These are phyloP conservation scores for Paramecium octaurelia DNA, from an alignment of 73 alveolate genomes.

Conservation along the genomic window DNA sequence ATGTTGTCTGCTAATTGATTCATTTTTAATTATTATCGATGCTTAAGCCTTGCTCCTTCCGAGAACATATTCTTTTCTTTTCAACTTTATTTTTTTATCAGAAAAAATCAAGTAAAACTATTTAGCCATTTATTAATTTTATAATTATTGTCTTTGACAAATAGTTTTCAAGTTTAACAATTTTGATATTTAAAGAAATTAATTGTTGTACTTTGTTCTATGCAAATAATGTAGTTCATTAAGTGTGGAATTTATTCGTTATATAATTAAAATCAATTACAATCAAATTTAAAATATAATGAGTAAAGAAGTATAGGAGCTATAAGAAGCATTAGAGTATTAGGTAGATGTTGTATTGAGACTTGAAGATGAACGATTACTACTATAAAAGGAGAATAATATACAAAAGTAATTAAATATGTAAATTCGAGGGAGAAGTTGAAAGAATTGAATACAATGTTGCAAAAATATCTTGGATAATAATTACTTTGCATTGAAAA, in stretches of 20 bases:
- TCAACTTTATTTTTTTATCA: background rate
- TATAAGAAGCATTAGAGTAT: conserved; percentile 59
- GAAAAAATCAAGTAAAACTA: background rate
- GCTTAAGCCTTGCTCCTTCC: conserved; percentile 16
- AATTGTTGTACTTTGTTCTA: background rate
- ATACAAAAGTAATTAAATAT: conserved; percentile 12
- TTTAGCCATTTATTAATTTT: conserved; percentile 24
- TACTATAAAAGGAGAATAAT: conserved; percentile 38
- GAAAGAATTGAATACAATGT: conserved; percentile 1
- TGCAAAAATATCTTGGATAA: background rate
- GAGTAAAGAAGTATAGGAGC: background rate
- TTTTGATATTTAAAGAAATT: background rate
- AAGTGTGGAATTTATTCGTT: background rate
- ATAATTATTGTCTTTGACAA: background rate
- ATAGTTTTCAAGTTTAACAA: background rate
- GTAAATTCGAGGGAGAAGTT: background rate
- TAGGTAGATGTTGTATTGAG: conserved; percentile 50
- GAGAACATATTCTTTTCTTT: background rate
- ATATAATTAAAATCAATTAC: background rate
- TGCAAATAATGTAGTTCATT: background rate
- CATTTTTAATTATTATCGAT: background rate
- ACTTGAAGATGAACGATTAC: conserved; percentile 47
- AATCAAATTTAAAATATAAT: background rate
- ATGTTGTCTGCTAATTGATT: background rate
- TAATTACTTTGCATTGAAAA: background rate